A percentile compares a stretch with the other conserved stretches of the same genome.
These are phyloP conservation scores for Friedmanniomyces endolithicus DNA, from an alignment of 495 filamentous ascomycete species.

Conservation along the genomic window DNA sequence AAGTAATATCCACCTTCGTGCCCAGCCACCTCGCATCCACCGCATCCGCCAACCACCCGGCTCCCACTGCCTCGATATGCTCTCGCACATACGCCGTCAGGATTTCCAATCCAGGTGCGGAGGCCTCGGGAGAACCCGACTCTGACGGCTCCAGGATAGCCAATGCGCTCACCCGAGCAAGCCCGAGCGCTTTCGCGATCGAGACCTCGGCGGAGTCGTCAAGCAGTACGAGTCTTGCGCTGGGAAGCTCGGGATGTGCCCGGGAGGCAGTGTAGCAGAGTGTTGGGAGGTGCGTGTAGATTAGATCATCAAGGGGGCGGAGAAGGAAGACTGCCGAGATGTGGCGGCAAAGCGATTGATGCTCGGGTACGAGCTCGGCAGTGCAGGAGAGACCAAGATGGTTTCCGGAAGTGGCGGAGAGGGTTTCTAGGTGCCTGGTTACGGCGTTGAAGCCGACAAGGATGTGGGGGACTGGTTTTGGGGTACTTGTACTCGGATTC, in stretches of 20 bases:
- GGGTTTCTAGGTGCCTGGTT: slow-evolving; percentile 37
- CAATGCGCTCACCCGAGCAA: slow-evolving; percentile 45
- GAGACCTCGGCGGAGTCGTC: slow-evolving; percentile 40
- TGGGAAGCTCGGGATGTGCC: slow-evolving; percentile 24
- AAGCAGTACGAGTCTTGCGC: slow-evolving; percentile 44
- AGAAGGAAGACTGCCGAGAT: slow-evolving; percentile 42
- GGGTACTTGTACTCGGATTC: too few relatives aligned
- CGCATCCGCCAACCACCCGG: slow-evolving; percentile 28
- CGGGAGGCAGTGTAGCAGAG: slow-evolving; percentile 41
- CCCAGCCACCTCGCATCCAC: slow-evolving; percentile 10
- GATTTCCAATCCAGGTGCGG: slow-evolving; percentile 36
- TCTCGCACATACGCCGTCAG: slow-evolving; percentile 40
- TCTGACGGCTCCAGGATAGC: slow-evolving; percentile 34
- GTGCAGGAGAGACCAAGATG: slow-evolving; percentile 7
- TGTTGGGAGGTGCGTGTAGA: slow-evolving; percentile 44
- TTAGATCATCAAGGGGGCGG: slow-evolving; percentile 34
- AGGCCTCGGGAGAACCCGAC: slow-evolving; percentile 7
- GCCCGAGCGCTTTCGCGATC: slow-evolving; percentile 39
- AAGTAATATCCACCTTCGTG: not conserved
- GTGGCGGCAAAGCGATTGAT: not conserved
- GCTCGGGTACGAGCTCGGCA: not conserved
- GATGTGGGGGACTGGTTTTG: slow-evolving; percentile 29
- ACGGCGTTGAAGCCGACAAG: slow-evolving; percentile 48
- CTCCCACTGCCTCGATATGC: slow-evolving; percentile 33
- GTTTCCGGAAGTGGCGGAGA: not conserved